Evolutionary conservation across 176 grass and related monocot genomes (phyloP).

Genomic region (Juncus effusus): DNA sequence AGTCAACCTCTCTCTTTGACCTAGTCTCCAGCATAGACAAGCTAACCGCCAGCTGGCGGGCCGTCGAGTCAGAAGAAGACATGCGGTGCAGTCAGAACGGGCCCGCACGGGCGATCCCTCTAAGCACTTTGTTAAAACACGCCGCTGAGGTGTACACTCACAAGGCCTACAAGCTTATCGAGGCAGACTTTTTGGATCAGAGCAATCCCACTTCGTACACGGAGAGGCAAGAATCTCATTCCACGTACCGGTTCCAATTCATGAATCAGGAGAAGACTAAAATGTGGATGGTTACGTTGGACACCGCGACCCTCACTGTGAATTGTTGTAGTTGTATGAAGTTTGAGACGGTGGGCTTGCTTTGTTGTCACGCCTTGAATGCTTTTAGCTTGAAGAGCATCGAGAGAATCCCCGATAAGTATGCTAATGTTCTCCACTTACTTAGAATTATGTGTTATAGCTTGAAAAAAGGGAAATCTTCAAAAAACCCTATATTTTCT

Average conservation of each 20-base stretch:
- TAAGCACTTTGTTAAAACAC: constrained; percentile 52
- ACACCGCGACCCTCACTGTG: constrained; percentile 53
- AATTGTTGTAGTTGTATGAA: constrained; percentile 66
- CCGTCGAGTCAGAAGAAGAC: constrained; percentile 55
- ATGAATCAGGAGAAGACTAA: constrained; percentile 38
- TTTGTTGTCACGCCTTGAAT: constrained; percentile 75
- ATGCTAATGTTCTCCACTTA: neutral
- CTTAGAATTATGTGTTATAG: no score
- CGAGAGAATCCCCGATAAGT: constrained; percentile 66
- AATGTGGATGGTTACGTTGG: constrained; percentile 57
- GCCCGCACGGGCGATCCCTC: constrained; percentile 37
- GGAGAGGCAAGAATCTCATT: constrained; percentile 46
- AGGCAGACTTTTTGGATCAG: constrained; percentile 68
- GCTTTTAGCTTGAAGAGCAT: constrained; percentile 64
- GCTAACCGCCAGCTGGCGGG: constrained; percentile 46
- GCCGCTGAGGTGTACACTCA: constrained; percentile 61
- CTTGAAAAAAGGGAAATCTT: no score
- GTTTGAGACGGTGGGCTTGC: constrained; percentile 64
- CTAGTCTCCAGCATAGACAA: constrained; percentile 55
- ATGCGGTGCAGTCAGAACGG: constrained; percentile 43
- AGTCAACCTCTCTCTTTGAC: constrained; percentile 42
- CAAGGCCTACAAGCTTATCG: constrained; percentile 51
- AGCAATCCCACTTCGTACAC: constrained; percentile 47
- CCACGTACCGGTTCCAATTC: constrained; percentile 66
- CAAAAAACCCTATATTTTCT: no score